These are phyloP conservation scores for Selaginella tamariscina DNA, from an alignment of 75 land plant species.

Conservation along the genomic window DNA sequence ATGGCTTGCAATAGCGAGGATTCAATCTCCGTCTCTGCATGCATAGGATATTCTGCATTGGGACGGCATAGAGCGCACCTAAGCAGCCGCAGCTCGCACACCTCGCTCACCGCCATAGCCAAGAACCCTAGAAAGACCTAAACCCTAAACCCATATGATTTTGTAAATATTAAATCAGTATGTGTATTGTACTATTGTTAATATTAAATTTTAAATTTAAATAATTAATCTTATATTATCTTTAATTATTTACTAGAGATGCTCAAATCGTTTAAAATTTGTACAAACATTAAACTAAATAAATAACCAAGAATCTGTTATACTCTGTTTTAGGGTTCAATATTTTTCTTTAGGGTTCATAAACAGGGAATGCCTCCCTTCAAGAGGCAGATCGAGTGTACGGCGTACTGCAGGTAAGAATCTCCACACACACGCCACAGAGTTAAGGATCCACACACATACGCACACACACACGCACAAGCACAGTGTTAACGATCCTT, in stretches of 20 bases:
- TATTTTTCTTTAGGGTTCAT: not conserved
- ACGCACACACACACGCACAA: too few species aligned
- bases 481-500: not conserved
- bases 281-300: too few species aligned
- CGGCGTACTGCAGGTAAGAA: constrained; percentile 38
- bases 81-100: constrained; percentile 65
- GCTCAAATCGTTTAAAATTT: too few species aligned
- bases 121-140: not conserved
- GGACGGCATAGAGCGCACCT: constrained; percentile 44
- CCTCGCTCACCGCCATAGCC: not conserved
- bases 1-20: constrained; percentile 23
- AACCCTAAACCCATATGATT: too few species aligned
- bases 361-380: constrained; percentile 24
- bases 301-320: too few species aligned
- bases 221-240: too few species aligned
- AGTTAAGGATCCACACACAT: too few species aligned
- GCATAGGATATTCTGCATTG: not conserved
- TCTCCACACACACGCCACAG: not conserved
- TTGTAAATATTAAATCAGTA: too few species aligned
- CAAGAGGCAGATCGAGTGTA: constrained; percentile 30
- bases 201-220: too few species aligned
- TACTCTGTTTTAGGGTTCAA: too few species aligned
- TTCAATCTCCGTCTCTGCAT: not conserved
- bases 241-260: too few species aligned
- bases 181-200: too few species aligned